Conservation (phyloP, 768 basidiomycete species). For the Termitomyces bulborhizus region DNA sequence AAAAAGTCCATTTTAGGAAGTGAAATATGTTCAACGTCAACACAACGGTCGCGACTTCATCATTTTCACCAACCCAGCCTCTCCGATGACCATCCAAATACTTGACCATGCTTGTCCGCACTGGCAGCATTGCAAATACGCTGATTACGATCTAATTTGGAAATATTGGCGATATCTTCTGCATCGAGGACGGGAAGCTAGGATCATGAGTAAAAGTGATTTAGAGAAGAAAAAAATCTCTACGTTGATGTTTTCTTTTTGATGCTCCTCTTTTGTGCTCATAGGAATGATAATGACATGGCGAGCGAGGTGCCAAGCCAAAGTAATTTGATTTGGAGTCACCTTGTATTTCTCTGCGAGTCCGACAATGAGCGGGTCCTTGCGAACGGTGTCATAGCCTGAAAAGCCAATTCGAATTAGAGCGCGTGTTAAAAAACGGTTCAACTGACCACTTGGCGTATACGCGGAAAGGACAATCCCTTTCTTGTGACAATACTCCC, state of each 20-base stretch:
- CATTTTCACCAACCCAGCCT: conserved; percentile 29
- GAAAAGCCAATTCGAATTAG: neutral
- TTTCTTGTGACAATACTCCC: conserved; percentile 40
- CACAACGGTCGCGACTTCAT: neutral
- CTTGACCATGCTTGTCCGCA: conserved; percentile 24
- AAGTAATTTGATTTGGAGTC: conserved; percentile 38
- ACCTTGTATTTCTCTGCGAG: conserved; percentile 44
- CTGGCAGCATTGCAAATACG: conserved; percentile 30
- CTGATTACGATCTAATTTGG: conserved; percentile 34
- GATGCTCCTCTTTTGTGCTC: conserved; percentile 37
- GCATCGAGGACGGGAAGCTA: conserved; percentile 28
- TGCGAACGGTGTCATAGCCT: conserved; percentile 39
- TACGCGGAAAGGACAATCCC: conserved; percentile 47
- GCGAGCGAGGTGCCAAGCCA: conserved; percentile 47
- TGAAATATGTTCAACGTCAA: too few relatives aligned
- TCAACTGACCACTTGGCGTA: conserved; percentile 33
- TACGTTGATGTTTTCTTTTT: conserved; percentile 46
- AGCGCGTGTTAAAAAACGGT: neutral
- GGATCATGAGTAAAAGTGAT: neutral
- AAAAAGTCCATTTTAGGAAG: neutral
- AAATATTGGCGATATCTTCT: conserved; percentile 42
- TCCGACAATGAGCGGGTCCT: conserved; percentile 36
- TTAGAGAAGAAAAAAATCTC: conserved; percentile 11
- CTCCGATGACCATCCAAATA: conserved; percentile 33
- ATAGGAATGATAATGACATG: conserved; percentile 40